A percentile compares a stretch with the other conserved stretches of the same genome.
Evolutionary conservation across 1,139 yeast genomes (phyloP).

Genomic region (Taiozyma sp.): DNA sequence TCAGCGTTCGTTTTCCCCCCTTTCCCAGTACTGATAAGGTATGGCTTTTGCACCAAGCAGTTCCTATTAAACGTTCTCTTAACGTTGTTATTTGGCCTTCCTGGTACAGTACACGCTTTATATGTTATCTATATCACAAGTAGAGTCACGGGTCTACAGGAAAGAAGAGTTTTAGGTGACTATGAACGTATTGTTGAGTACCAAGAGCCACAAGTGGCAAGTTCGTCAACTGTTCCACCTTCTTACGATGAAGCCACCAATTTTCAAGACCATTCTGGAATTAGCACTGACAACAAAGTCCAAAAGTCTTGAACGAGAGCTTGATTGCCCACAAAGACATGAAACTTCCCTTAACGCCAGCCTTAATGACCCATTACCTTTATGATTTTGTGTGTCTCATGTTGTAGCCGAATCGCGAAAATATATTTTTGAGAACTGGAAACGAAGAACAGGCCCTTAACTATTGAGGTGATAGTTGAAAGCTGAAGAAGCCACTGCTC

Average conservation of each 20-base stretch:
- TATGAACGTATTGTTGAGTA: constrained; percentile 18
- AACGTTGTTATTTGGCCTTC: constrained; percentile 25
- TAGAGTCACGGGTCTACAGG: constrained; percentile 13
- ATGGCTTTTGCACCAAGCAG: constrained; percentile 24
- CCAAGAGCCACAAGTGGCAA: not conserved
- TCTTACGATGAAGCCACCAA: not conserved
- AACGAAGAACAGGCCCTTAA: not conserved
- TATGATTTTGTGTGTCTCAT: not conserved
- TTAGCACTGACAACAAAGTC: not conserved
- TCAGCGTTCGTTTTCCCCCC: constrained; percentile 28
- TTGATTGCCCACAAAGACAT: not conserved
- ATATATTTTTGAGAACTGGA: not conserved
- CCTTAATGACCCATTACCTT: not conserved
- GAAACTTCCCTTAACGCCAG: not conserved
- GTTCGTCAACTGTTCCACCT: not conserved
- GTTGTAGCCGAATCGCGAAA: not conserved
- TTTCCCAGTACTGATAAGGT: constrained; percentile 26
- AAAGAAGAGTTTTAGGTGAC: constrained; percentile 14
- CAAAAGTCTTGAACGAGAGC: not conserved
- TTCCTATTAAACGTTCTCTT: constrained; percentile 23
- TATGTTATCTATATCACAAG: constrained; percentile 19
- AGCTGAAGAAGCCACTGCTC: not conserved
- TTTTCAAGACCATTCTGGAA: not conserved
- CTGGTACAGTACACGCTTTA: constrained; percentile 25
- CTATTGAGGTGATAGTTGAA: too few species aligned